Percentiles rank a stretch among this genome's conserved stretches.
Evolutionary conservation across 202 grass and related monocot genomes (phyloP).

Genomic region (Cymbopogon flexuosus): DNA sequence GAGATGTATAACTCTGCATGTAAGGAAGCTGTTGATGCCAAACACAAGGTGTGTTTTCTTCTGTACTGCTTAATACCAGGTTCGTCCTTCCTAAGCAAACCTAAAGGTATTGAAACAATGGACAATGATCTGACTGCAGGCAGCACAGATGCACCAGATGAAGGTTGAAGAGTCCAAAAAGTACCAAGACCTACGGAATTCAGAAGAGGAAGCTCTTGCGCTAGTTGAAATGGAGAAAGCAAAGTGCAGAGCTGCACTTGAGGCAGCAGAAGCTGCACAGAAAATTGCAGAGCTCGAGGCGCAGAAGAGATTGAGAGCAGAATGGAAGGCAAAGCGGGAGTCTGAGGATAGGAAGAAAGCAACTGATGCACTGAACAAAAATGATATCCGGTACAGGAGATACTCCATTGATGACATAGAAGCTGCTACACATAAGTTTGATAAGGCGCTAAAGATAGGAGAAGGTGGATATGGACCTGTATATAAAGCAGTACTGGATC

Average conservation of each 20-base stretch:
- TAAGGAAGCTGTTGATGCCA: slow-evolving; percentile 73
- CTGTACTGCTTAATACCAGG: not conserved
- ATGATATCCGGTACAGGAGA: slow-evolving; percentile 67
- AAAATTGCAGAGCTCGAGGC: slow-evolving; percentile 76
- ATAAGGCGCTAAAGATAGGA: slow-evolving; percentile 70
- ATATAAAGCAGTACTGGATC: slow-evolving; percentile 74
- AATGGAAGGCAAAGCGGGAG: slow-evolving; percentile 61
- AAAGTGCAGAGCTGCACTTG: slow-evolving; percentile 85
- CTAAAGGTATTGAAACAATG: not conserved
- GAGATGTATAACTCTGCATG: slow-evolving; percentile 84
- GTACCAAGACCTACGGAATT: slow-evolving; percentile 54
- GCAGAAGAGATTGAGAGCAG: slow-evolving; percentile 75
- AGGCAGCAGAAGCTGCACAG: slow-evolving; percentile 74
- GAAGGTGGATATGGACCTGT: slow-evolving; percentile 97
- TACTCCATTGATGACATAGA: slow-evolving; percentile 95
- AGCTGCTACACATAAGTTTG: slow-evolving; percentile 67
- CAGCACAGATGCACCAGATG: slow-evolving; percentile 62
- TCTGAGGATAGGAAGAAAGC: slow-evolving; percentile 65
- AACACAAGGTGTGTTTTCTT: slow-evolving; percentile 55
- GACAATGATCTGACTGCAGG: slow-evolving; percentile 45
- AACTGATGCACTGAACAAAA: slow-evolving; percentile 41
- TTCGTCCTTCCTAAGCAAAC: slow-evolving; percentile 7
- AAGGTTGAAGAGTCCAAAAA: slow-evolving; percentile 64
- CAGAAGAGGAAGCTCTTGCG: slow-evolving; percentile 78
- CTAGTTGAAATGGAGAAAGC: slow-evolving; percentile 80